phyloP scores from a whole-genome alignment of 2,329 filamentous ascomycete genomes.

The Chaetomium sp. region DNA sequence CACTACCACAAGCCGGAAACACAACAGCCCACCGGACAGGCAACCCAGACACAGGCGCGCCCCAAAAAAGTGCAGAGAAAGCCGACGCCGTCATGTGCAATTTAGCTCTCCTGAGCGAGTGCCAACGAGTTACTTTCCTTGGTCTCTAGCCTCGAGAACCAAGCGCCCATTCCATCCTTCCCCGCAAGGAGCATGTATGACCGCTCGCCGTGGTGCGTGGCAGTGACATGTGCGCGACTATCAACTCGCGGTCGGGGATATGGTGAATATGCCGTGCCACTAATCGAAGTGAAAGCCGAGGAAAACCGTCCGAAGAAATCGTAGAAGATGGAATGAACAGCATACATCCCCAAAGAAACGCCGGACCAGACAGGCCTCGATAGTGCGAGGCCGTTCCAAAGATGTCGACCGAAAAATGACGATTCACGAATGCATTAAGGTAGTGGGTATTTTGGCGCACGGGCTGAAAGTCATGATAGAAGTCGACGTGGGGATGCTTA shows the following conservation, averaged over 20 bases:
- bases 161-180: not conserved
- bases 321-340: conserved; percentile 32
- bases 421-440: conserved; percentile 54
- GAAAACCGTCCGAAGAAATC: conserved; percentile 24
- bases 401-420: conserved; percentile 42
- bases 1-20: conserved; percentile 29
- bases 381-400: conserved; percentile 41
- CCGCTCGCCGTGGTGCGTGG: conserved; percentile 2
- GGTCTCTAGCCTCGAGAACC: conserved; percentile 12
- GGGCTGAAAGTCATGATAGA: conserved; percentile 40
- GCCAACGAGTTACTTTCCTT: not conserved
- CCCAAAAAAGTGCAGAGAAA: conserved; percentile 21
- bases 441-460: conserved; percentile 59
- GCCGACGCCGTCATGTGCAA: conserved; percentile 28
- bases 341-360: conserved; percentile 41
- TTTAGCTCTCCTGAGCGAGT: conserved; percentile 15
- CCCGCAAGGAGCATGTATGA: conserved; percentile 1
- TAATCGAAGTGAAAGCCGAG: conserved; percentile 21
- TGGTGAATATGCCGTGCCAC: conserved; percentile 13
- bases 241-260: conserved; percentile 11
- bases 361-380: conserved; percentile 48
- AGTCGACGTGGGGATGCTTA: conserved; percentile 45
- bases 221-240: not conserved
- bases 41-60: conserved; percentile 7
- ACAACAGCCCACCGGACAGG: conserved; percentile 18